Evolutionary conservation across 1,284 basidiomycete species (phyloP), one percentile per base, ranked within the genome.

Genomic region (Cyathus pygmaeus): DNA sequence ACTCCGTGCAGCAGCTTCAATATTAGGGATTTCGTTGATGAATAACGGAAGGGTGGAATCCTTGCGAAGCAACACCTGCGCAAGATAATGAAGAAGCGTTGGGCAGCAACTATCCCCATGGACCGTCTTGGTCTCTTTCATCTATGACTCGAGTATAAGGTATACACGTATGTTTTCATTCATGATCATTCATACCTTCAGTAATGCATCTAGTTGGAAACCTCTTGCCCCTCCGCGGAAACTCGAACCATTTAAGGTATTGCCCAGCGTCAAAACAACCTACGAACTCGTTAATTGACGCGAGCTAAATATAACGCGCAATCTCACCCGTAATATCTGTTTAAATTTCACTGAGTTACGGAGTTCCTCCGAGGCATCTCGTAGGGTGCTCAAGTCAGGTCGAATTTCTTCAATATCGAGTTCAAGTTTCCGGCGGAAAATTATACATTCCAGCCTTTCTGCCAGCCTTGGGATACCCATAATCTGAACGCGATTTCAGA

Each of bases 31-130:
- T 26, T 96, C 95, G 39, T 95, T 91, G 9, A 94, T 84, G 76
- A 95, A 96, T 15, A 85, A 85, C 1, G 93, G 81, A 4, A 94
- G 73, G 1, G 82, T 79, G 1, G 91, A 86, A 70, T 95, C 89
- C 13, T 83, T 85, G 47, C 88, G 85, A 61, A 94, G 75, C n/a
- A 97, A 81, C 5, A 93, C 83, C 53, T 86, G 83, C 7, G 93
- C 93, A 26, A 97, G 72, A 73, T 95, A 97, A 75, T 98, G 95
- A 27, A 98, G 80, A 26, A 98, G 81, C 0, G 94, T 96, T 0
- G 94, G 94, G 66, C 94, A 96, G 2, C 88, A 87, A 0, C 85
- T 57, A 0, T 86, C 85, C 0, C 87, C 86, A 60, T 87, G 89
- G 0, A 87, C 87, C 0, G 94, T 92, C 78, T 89, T 93, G 1